Conservation (phyloP, 2,329 filamentous ascomycete genomes). For the Acephala macrosclerotiorum region DNA sequence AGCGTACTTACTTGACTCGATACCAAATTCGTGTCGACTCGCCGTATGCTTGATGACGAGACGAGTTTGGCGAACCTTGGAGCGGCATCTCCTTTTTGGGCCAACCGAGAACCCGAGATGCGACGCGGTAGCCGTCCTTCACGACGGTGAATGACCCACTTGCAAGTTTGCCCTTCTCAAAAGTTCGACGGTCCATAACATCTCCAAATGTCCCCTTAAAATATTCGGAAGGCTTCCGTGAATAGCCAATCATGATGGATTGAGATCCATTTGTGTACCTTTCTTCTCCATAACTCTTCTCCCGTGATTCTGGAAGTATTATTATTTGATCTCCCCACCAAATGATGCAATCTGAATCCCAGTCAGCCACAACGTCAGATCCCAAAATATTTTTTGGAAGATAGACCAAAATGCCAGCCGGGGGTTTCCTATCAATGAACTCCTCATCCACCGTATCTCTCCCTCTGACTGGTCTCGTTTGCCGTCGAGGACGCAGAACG, state of each 20-base stretch:
- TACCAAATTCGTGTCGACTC: neutral
- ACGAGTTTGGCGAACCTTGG: neutral
- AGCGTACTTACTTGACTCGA: neutral
- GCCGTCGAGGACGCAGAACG: slow-evolving; percentile 9
- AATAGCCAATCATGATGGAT: too few species aligned
- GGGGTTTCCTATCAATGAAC: slow-evolving; percentile 10
- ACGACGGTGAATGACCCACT: neutral
- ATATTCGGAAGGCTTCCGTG: too few species aligned
- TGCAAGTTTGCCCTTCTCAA: slow-evolving; percentile 2
- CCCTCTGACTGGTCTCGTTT: neutral
- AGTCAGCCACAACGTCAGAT: neutral
- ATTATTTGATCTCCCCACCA: slow-evolving; percentile 1
- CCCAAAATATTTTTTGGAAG: neutral
- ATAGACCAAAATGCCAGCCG: slow-evolving; percentile 2
- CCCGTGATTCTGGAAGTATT: neutral
- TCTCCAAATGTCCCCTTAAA: too few species aligned
- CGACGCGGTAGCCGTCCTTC: slow-evolving; percentile 1
- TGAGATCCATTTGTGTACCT: neutral
- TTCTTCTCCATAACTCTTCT: neutral
- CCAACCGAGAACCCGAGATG: neutral
- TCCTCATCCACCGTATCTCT: neutral
- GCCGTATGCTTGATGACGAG: neutral
- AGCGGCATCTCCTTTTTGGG: neutral
- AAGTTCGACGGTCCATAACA: too few species aligned
- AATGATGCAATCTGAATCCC: slow-evolving; percentile 6